Base-by-base conservation (phyloP, 495 filamentous ascomycete genomes). In the Neurospora tetraspora region DNA sequence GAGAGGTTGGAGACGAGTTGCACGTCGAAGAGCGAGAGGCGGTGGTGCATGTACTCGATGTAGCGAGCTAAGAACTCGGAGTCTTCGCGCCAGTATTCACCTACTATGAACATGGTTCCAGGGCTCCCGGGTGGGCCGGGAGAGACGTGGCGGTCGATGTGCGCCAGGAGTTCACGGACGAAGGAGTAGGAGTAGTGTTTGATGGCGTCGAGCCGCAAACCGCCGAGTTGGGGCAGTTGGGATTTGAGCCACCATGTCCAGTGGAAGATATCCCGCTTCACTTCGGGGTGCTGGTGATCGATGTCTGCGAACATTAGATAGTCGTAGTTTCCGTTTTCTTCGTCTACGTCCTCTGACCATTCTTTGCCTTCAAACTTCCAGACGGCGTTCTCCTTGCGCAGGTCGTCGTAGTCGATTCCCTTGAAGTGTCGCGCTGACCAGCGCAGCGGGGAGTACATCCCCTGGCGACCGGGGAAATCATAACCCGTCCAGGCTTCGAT, bases 111-210 rank as follows among this genome's bases (percentile, higher is more conserved):
- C 80, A 87, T 89, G 0, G 1, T 7, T 0, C 3, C 53, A 1
- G 53, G 53, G 5, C 5, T 8, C 0, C 53, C 53, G 0, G 53
- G 27, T 0, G 23, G 23, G 0, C 27, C 20, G 10, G 88, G 82
- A 0, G 80, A 86, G 43, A 85, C 80, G 0, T 80, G 76, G 16
- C 82, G 74, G 34, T 89, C 83, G 38, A 93, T 74, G 34, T 79
- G 71, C 4, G 1, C 27, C 2, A 78, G 2, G 1, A 81, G 90
- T 9, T 87, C 82, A 42, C 84, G 84, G 38, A 91, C 87, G 76
- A 93, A 93, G 4, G 81, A 82, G 73, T 88, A 86, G 12, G 88
- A 91, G 79, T 91, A 92, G 80, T 94, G 92, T 77, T 93, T 91
- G 20, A 89, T 88, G 23, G 91, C 92, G 79, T 94, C 92, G 12